Evolutionary conservation across 768 basidiomycete species (phyloP), one percentile per base, ranked within the genome.

Genomic region (Cantharellus anzutake): DNA sequence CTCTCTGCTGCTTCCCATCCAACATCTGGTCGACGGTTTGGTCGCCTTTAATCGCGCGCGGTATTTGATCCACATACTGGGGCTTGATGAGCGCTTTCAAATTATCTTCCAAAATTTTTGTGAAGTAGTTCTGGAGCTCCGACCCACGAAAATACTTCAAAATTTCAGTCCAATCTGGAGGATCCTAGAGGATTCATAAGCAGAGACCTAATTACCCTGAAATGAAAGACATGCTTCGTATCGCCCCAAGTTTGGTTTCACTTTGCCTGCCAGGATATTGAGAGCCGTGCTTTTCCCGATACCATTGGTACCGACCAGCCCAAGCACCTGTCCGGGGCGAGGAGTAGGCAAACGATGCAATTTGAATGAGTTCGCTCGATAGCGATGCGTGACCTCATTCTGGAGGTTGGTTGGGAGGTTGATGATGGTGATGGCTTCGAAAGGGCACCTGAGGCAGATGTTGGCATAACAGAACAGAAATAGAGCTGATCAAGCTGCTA

Each of bases 51-150:
- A 99, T 88, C 44, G 91, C 90, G 50, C 84, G 81, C 3, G 96
- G 96, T 67, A 99, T 97, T 70, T 98, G 93, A 70, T 99, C 96
- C 64, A 99, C 96, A 69, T 99, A 99, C 79, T 99, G 96, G 1
- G 96, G 96, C 72, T 99, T 99, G 71, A 98, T 98, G 63, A 99
- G 80, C 1, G 96, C 93, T 75, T 97, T 98, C 69, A 98, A 75
- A 68, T 99, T 92, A 72, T 99, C 96, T 71, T 98, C 96, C 20
- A 99, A 78, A 3, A 98, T 91, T 72, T 98, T 98, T 57, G 96
- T 98, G 73, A 99, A 99, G 74, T 98, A 99, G 70, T 99, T 99
- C 69, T 99, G 96, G 35, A 99, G 78, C 72, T 98, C 96, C 3
- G 93, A 97, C 58, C 96, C 96, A 63, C 96, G 84, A 79, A 97